Conservation (phyloP, 179 eudicot species). For the Patellifolia procumbens region DNA sequence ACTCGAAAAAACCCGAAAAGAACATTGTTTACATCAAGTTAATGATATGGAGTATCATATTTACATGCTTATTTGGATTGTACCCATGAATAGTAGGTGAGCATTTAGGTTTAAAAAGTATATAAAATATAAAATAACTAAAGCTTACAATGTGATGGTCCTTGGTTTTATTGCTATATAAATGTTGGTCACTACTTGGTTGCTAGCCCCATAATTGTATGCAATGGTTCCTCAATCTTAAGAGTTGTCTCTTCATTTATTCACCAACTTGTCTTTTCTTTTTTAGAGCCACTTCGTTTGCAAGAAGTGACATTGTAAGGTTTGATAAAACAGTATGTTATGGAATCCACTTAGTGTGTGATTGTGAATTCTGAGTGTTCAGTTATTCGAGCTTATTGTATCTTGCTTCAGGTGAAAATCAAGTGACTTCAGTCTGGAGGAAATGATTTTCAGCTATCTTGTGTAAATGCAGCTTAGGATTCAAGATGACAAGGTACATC, state of each 20-base stretch:
- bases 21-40: constrained; percentile 9
- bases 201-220: constrained; percentile 13
- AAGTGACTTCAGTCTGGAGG: neutral
- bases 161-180: constrained; percentile 8
- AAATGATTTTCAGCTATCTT: constrained; percentile 27
- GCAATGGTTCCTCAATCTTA: constrained; percentile 5
- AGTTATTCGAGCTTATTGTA: constrained; percentile 4
- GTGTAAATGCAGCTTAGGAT: constrained; percentile 43
- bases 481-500: constrained; percentile 41
- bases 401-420: constrained; percentile 18
- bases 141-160: constrained; percentile 8
- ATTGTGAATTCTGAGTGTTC: neutral
- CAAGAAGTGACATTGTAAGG: constrained; percentile 11
- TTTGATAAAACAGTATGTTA: neutral
- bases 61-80: constrained; percentile 4
- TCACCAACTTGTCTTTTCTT: neutral
- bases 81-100: constrained; percentile 22
- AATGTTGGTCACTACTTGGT: constrained; percentile 13
- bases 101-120: neutral
- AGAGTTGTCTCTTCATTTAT: constrained; percentile 16
- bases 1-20: neutral
- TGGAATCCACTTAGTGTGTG: neutral
- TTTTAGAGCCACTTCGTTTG: constrained; percentile 18
- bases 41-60: constrained; percentile 6
- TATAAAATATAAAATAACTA: neutral